Evolutionary conservation across 768 basidiomycete genomes (phyloP).

Genomic region (Neoboletus magnificus): DNA sequence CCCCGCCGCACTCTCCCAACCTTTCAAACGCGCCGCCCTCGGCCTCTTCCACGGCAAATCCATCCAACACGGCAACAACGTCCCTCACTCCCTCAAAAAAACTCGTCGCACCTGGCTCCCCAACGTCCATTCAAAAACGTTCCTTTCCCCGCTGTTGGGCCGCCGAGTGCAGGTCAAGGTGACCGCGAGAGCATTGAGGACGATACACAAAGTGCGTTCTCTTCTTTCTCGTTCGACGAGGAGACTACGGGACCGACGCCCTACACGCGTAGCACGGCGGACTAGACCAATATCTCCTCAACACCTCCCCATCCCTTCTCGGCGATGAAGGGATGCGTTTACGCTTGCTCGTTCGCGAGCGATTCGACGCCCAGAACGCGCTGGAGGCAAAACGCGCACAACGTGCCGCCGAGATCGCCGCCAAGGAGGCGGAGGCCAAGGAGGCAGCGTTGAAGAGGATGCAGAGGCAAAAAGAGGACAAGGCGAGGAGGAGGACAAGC

Average conservation of each 20-base stretch:
- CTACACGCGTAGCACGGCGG: slow-evolving; percentile 51
- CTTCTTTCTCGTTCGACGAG: neutral
- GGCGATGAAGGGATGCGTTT: slow-evolving; percentile 45
- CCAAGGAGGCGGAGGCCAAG: slow-evolving; percentile 8
- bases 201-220: slow-evolving; percentile 65
- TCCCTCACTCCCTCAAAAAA: slow-evolving; percentile 85
- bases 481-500: neutral
- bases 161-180: slow-evolving; percentile 61
- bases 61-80: slow-evolving; percentile 82
- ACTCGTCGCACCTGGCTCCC: slow-evolving; percentile 87
- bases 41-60: slow-evolving; percentile 83
- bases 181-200: slow-evolving; percentile 72
- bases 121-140: slow-evolving; percentile 75
- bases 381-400: slow-evolving; percentile 16
- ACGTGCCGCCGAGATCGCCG: slow-evolving; percentile 20
- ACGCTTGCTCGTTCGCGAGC: slow-evolving; percentile 39
- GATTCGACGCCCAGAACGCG: slow-evolving; percentile 21
- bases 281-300: slow-evolving; percentile 64
- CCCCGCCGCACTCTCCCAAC: slow-evolving; percentile 45
- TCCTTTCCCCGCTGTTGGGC: slow-evolving; percentile 65
- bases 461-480: slow-evolving; percentile 6
- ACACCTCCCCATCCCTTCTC: slow-evolving; percentile 38
- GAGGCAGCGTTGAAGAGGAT: slow-evolving; percentile 10
- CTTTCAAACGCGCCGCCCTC: slow-evolving; percentile 76
- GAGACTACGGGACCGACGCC: neutral